These are phyloP conservation scores for Sporisorium scitamineum DNA, from an alignment of 1,284 basidiomycete species.

Conservation along the genomic window DNA sequence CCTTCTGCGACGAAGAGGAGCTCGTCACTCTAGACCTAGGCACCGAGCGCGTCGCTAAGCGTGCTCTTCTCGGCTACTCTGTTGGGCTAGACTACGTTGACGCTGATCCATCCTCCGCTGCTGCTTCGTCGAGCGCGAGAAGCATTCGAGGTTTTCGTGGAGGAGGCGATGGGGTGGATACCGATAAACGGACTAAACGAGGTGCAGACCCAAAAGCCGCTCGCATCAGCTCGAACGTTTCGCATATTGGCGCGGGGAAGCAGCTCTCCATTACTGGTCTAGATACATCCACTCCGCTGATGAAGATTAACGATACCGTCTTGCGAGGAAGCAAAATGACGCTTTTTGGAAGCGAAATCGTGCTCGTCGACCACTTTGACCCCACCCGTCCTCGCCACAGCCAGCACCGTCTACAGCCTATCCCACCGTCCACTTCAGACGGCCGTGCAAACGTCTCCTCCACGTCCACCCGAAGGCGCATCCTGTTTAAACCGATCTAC, in stretches of 20 bases:
- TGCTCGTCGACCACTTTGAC: conserved; percentile 32
- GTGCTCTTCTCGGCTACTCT: conserved; percentile 29
- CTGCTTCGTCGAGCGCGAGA: conserved; percentile 4
- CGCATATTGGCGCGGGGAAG: conserved; percentile 28
- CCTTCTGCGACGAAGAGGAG: conserved; percentile 32
- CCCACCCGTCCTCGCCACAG: conserved; percentile 10
- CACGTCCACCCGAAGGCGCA: conserved; percentile 12
- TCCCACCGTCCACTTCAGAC: conserved; percentile 4
- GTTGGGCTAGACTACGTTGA: conserved; percentile 12
- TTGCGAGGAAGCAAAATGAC: conserved; percentile 25
- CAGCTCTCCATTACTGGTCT: conserved; percentile 40
- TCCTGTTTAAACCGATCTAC: conserved; percentile 38
- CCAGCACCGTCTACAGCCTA: conserved; percentile 27
- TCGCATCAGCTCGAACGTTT: not conserved
- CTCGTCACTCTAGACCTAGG: conserved; percentile 44
- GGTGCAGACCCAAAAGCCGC: not conserved
- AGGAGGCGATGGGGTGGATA: not conserved
- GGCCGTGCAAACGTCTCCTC: conserved; percentile 4
- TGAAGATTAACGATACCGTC: conserved; percentile 43
- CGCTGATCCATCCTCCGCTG: not conserved
- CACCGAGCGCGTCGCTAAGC: conserved; percentile 22
- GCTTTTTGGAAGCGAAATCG: conserved; percentile 38
- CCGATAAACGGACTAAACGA: not conserved
- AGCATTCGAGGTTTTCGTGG: conserved; percentile 9
- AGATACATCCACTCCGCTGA: conserved; percentile 24